Percentiles rank a stretch among this genome's conserved stretches.
Conservation (phyloP, 75 land plant genomes). For the Pinus tabuliformis region DNA sequence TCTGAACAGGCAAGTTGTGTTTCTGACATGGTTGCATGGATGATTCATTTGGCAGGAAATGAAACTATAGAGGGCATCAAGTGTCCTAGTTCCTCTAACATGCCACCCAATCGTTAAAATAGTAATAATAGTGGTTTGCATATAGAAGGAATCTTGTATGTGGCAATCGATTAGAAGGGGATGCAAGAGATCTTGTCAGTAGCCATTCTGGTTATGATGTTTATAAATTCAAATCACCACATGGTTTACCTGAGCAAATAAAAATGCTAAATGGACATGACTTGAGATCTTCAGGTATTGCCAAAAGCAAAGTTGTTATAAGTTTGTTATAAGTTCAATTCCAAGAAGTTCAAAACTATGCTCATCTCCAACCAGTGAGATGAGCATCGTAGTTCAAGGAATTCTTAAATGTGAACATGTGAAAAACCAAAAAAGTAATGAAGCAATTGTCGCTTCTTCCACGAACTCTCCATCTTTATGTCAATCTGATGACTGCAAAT, state of each 20-base stretch:
- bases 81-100: neutral
- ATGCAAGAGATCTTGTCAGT: slow-evolving; percentile 36
- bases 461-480: neutral
- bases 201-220: slow-evolving; percentile 3
- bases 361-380: neutral
- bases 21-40: neutral
- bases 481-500: neutral
- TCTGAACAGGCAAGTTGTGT: neutral
- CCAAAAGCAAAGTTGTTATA: neutral
- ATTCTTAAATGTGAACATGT: neutral
- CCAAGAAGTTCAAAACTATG: neutral
- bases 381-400: neutral
- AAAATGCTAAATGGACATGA: slow-evolving; percentile 7
- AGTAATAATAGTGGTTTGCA: neutral
- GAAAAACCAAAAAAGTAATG: neutral
- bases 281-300: neutral
- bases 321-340: neutral
- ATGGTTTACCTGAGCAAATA: slow-evolving; percentile 7
- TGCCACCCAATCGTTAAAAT: neutral
- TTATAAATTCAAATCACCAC: slow-evolving; percentile 5
- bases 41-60: neutral
- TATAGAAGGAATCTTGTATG: slow-evolving; percentile 3
- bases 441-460: neutral
- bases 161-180: slow-evolving; percentile 17
- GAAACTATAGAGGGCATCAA: neutral